These are phyloP conservation scores for Penicillium crustosum DNA, from an alignment of 2,329 filamentous ascomycete genomes.

Conservation along the genomic window DNA sequence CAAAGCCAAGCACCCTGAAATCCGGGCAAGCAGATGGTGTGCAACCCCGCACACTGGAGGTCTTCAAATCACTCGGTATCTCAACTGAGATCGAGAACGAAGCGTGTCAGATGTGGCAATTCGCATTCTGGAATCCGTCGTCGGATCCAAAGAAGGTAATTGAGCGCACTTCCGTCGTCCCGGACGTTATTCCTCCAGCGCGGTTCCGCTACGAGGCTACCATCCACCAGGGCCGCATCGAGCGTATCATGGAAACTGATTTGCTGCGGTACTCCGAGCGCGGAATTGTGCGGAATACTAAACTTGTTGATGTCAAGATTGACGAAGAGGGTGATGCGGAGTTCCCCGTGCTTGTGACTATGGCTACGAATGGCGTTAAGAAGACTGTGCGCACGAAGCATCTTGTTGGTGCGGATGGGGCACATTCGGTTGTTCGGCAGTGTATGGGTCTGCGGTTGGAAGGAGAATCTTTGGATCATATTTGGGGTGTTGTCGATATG, in stretches of 20 bases:
- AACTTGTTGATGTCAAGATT: conserved; percentile 59
- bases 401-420: conserved; percentile 69
- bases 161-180: conserved; percentile 56
- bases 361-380: conserved; percentile 26
- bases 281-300: conserved; percentile 63
- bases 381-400: conserved; percentile 62
- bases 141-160: conserved; percentile 53
- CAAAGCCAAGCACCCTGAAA: conserved; percentile 39
- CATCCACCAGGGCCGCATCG: conserved; percentile 69
- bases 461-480: conserved; percentile 67
- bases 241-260: conserved; percentile 67
- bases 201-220: conserved; percentile 69
- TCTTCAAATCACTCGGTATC: conserved; percentile 43
- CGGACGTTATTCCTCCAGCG: conserved; percentile 60
- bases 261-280: conserved; percentile 60
- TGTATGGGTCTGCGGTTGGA: conserved; percentile 53
- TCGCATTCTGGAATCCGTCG: conserved; percentile 67
- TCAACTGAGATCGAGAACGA: conserved; percentile 40
- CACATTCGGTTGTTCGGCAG: conserved; percentile 65
- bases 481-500: conserved; percentile 75
- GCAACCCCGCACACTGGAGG: conserved; percentile 45
- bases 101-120: conserved; percentile 43
- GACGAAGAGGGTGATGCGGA: conserved; percentile 49
- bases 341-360: conserved; percentile 34
- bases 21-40: conserved; percentile 46